Conservation (phyloP, 176 grass and related monocot species). For the Pontederia paniculata region DNA sequence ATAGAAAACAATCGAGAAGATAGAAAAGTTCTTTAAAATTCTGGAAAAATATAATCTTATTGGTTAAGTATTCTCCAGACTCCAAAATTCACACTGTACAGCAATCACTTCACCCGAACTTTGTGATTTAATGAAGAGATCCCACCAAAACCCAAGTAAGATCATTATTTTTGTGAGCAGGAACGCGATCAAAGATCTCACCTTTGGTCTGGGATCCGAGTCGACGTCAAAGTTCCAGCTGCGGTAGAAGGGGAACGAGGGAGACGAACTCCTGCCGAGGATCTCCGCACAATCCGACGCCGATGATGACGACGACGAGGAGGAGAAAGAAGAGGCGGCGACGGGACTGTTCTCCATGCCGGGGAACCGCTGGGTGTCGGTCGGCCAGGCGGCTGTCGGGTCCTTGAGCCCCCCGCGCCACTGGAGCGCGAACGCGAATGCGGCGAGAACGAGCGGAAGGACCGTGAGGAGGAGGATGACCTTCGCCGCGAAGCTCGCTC, state of each 20-base stretch:
- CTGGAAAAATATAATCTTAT: no score
- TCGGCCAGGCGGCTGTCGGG: constrained; percentile 63
- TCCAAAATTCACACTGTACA: no score
- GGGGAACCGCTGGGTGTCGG: constrained; percentile 68
- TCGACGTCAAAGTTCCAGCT: constrained; percentile 78
- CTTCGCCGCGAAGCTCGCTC: constrained; percentile 46
- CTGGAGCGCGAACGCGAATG: constrained; percentile 89
- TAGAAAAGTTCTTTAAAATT: no score
- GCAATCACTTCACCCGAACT: no score
- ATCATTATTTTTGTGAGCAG: not conserved
- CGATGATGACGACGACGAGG: constrained; percentile 31
- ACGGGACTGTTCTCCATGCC: constrained; percentile 82
- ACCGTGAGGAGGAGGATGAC: constrained; percentile 80
- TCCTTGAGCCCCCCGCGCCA: constrained; percentile 88
- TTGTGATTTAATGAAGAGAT: constrained; percentile 1
- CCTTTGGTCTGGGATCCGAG: constrained; percentile 49
- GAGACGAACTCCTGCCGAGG: constrained; percentile 55
- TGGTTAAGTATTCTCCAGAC: no score
- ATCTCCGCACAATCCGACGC: constrained; percentile 84
- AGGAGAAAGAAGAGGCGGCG: constrained; percentile 45
- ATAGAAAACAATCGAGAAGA: no score
- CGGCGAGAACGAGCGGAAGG: constrained; percentile 76
- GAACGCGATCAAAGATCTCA: constrained; percentile 1
- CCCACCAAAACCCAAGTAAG: constrained; percentile 13
- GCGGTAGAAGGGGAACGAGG: constrained; percentile 74